phyloP scores from a whole-genome alignment of 495 filamentous ascomycete genomes.

The Penicillium pancosmium region DNA sequence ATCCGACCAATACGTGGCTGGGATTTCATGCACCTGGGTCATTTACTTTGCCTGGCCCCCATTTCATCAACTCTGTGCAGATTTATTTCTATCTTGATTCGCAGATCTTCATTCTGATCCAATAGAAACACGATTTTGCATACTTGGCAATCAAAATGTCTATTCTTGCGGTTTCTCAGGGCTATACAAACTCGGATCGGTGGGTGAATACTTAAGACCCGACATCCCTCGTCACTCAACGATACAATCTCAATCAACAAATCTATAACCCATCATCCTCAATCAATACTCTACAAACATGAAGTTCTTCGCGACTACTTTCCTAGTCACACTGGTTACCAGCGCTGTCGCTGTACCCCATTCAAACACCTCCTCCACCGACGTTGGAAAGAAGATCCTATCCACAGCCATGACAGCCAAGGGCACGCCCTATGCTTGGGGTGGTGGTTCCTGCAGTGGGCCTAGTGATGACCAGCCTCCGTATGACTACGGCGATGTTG shows the following conservation, averaged over 20 bases:
- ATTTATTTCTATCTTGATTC: neutral
- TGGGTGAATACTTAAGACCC: too few species aligned
- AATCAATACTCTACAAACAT: neutral
- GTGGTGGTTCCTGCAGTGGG: constrained; percentile 23
- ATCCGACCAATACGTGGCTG: neutral
- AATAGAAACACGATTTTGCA: neutral
- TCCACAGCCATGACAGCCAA: constrained; percentile 18
- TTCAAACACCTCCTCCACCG: neutral
- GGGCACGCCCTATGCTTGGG: constrained; percentile 24
- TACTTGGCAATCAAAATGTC: neutral
- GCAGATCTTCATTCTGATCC: neutral
- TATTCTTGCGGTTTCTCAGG: too few species aligned
- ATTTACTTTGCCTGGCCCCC: neutral
- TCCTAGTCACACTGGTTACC: constrained; percentile 9
- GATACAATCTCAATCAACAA: too few species aligned
- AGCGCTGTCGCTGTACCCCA: constrained; percentile 6
- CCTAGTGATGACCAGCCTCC: constrained; percentile 21
- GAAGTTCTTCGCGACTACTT: neutral
- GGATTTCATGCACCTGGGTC: neutral
- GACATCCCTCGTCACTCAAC: too few species aligned
- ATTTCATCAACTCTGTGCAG: neutral
- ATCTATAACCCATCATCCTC: too few species aligned
- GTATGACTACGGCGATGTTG: constrained; percentile 25
- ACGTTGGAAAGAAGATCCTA: constrained; percentile 19
- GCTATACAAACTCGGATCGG: too few species aligned